Conservation (phyloP, 805 yeast genomes). For the Cephaloascus albidus region DNA sequence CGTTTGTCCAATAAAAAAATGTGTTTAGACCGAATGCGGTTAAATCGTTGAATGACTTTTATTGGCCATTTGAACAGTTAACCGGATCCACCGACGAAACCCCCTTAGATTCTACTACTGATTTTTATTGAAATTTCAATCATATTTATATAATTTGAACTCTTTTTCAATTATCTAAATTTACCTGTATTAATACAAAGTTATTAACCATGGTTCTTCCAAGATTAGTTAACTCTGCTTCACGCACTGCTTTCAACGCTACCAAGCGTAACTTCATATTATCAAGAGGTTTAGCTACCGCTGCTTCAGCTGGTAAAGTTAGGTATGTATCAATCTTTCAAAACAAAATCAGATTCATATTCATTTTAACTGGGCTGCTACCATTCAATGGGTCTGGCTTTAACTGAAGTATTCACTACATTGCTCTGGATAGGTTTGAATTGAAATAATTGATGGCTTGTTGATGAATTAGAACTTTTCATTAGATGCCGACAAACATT, state of each 20-base stretch:
- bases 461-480: too few relatives aligned
- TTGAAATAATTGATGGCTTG: too few relatives aligned
- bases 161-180: too few relatives aligned
- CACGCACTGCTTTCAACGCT: conserved; percentile 84
- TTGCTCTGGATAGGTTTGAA: too few relatives aligned
- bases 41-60: background rate
- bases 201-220: conserved; percentile 42
- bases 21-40: background rate
- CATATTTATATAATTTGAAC: background rate
- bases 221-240: conserved; percentile 41
- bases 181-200: background rate
- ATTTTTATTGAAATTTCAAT: background rate
- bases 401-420: too few relatives aligned
- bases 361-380: too few relatives aligned
- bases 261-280: conserved; percentile 76
- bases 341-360: too few relatives aligned
- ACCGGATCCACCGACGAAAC: background rate
- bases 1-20: background rate
- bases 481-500: too few relatives aligned
- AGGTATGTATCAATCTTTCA: conserved; percentile 48
- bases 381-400: too few relatives aligned
- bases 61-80: background rate
- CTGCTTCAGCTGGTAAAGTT: conserved; percentile 79
- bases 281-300: conserved; percentile 71
- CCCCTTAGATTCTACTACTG: background rate